A percentile compares a stretch with the other conserved stretches of the same genome.
Conservation (phyloP, 2,329 filamentous ascomycete genomes). For the Sclerotinia borealis region DNA sequence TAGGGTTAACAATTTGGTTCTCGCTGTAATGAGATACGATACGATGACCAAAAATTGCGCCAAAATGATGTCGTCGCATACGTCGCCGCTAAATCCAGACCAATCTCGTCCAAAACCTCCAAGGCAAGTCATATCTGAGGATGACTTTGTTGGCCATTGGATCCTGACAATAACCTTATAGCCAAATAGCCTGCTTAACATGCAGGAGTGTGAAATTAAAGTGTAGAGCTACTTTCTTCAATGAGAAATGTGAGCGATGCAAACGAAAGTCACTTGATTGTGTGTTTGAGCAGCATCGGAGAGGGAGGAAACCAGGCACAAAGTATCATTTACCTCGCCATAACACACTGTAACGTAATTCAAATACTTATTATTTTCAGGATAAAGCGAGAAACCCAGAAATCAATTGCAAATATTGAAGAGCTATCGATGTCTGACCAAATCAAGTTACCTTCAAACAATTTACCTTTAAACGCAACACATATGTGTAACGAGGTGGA, state of each 20-base stretch:
- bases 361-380: not conserved
- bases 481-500: not conserved
- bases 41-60: not conserved
- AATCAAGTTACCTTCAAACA: too few relatives aligned
- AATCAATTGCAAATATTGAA: not conserved
- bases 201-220: conserved; percentile 39
- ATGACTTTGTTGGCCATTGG: not conserved
- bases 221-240: conserved; percentile 27
- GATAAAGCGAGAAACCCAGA: not conserved
- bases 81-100: not conserved
- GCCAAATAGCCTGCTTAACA: conserved; percentile 33
- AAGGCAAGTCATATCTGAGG: not conserved
- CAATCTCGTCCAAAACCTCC: not conserved
- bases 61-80: not conserved
- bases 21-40: not conserved
- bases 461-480: not conserved
- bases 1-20: not conserved
- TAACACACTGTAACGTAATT: not conserved
- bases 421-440: not conserved
- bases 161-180: not conserved
- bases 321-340: conserved; percentile 23
- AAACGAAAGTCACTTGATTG: conserved; percentile 35
- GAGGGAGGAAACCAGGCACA: conserved; percentile 36
- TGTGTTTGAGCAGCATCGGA: conserved; percentile 36
- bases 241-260: conserved; percentile 35